Evolutionary conservation across 2,329 filamentous ascomycete genomes (phyloP).

Genomic region (Aspergillus ruber): DNA sequence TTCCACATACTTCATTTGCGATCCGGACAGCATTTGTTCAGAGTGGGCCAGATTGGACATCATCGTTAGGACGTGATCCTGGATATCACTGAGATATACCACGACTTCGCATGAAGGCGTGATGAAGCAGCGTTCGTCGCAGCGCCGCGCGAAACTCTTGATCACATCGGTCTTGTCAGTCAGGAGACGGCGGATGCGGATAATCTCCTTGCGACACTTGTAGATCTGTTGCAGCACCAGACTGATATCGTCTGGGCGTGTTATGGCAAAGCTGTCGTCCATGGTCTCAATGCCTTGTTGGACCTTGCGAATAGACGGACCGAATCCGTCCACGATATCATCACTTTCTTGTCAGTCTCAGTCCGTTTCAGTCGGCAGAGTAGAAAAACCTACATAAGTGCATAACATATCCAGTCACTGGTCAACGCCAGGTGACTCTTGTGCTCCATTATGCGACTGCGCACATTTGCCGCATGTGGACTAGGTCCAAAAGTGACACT

Average conservation of each 20-base stretch:
- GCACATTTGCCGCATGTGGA: constrained; percentile 76
- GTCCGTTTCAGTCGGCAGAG: not conserved
- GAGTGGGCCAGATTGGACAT: constrained; percentile 88
- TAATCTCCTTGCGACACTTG: constrained; percentile 80
- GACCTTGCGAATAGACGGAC: constrained; percentile 73
- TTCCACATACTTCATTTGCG: constrained; percentile 87
- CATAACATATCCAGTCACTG: constrained; percentile 97
- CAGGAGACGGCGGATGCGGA: constrained; percentile 79
- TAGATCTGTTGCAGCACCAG: constrained; percentile 78
- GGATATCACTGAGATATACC: constrained; percentile 88
- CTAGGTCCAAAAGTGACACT: constrained; percentile 86
- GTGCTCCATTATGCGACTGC: constrained; percentile 77
- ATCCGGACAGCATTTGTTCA: constrained; percentile 87
- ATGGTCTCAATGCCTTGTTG: constrained; percentile 81
- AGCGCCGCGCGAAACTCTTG: constrained; percentile 90
- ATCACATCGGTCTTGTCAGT: constrained; percentile 94
- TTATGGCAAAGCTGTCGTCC: constrained; percentile 86
- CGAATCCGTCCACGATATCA: constrained; percentile 91
- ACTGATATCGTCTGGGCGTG: constrained; percentile 78
- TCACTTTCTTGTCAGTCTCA: constrained; percentile 49
- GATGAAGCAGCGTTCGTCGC: constrained; percentile 85
- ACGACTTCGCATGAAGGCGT: constrained; percentile 72
- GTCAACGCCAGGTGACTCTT: constrained; percentile 88
- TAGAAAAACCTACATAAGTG: constrained; percentile 65
- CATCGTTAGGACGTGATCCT: constrained; percentile 97